Conservation (phyloP, 176 grass and related monocot genomes). For the Secale cereale region DNA sequence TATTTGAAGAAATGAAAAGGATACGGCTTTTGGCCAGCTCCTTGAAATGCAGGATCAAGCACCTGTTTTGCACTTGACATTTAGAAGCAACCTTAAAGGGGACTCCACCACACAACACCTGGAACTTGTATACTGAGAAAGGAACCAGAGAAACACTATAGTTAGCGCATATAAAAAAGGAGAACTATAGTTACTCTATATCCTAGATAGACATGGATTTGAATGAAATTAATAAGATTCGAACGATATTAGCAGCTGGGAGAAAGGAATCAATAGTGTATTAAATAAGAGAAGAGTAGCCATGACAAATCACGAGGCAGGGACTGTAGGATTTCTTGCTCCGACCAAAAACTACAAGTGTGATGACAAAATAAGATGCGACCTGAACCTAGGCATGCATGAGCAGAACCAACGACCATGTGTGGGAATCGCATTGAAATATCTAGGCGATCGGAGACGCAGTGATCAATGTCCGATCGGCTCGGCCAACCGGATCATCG, state of each 20-base stretch:
- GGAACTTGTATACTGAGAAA: not conserved
- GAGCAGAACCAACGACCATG: not conserved
- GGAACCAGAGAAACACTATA: not conserved
- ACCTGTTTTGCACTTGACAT: slow-evolving; percentile 53
- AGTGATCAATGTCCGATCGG: not conserved
- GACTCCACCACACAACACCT: slow-evolving; percentile 10
- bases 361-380: not conserved
- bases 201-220: not conserved
- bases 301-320: not conserved
- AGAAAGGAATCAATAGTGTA: not conserved
- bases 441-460: not conserved
- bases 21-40: slow-evolving; percentile 67
- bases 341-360: not conserved
- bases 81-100: not conserved
- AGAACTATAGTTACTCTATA: not conserved
- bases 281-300: not conserved
- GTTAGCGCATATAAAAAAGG: not conserved
- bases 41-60: slow-evolving; percentile 73
- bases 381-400: not conserved
- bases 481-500: not conserved
- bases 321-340: not conserved
- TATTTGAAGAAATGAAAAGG: slow-evolving; percentile 33
- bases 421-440: not conserved
- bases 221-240: not conserved
- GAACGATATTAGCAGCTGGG: not conserved